These are phyloP conservation scores for Shiraia bambusicola DNA, from an alignment of 2,329 filamentous ascomycete genomes.

Conservation along the genomic window DNA sequence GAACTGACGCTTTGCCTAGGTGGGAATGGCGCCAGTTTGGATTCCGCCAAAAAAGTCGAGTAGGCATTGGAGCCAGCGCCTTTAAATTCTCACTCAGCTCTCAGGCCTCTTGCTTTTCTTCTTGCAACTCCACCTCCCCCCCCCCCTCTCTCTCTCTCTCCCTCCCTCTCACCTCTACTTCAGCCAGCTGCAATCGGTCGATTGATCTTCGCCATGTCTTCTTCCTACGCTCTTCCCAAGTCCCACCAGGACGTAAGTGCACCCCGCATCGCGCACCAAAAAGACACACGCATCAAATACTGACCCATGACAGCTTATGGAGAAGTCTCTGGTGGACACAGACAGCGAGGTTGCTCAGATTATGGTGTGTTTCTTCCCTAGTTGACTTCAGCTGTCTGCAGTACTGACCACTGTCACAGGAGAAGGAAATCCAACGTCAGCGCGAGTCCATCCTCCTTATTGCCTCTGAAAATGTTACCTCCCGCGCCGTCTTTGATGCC, in stretches of 20 bases:
- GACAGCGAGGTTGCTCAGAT: slow-evolving; percentile 95
- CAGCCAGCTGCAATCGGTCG: too few species aligned
- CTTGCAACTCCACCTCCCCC: too few species aligned
- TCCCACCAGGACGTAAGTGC: slow-evolving; percentile 64
- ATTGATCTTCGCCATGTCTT: slow-evolving; percentile 37
- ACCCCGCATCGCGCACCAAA: slow-evolving; percentile 18
- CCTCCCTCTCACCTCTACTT: slow-evolving; percentile 1
- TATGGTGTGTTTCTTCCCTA: slow-evolving; percentile 75
- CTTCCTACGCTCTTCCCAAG: slow-evolving; percentile 64
- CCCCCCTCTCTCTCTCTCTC: slow-evolving; percentile 2
- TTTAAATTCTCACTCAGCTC: slow-evolving; percentile 15
- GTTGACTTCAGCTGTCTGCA: not conserved
- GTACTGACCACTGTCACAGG: slow-evolving; percentile 53
- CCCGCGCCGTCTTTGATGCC: slow-evolving; percentile 44
- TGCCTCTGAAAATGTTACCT: slow-evolving; percentile 46
- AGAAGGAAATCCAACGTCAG: slow-evolving; percentile 93
- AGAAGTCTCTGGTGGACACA: slow-evolving; percentile 87
- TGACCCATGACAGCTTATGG: slow-evolving; percentile 73
- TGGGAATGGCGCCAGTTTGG: slow-evolving; percentile 18
- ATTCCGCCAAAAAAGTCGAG: slow-evolving; percentile 33
- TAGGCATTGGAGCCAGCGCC: slow-evolving; percentile 4
- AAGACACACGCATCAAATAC: slow-evolving; percentile 12
- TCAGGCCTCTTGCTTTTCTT: slow-evolving; percentile 2
- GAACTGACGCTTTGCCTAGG: slow-evolving; percentile 18
- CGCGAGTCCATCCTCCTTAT: slow-evolving; percentile 84